Evolutionary conservation across 176 grass and related monocot species (phyloP).

Genomic region (Cenchrus fungigraminus): DNA sequence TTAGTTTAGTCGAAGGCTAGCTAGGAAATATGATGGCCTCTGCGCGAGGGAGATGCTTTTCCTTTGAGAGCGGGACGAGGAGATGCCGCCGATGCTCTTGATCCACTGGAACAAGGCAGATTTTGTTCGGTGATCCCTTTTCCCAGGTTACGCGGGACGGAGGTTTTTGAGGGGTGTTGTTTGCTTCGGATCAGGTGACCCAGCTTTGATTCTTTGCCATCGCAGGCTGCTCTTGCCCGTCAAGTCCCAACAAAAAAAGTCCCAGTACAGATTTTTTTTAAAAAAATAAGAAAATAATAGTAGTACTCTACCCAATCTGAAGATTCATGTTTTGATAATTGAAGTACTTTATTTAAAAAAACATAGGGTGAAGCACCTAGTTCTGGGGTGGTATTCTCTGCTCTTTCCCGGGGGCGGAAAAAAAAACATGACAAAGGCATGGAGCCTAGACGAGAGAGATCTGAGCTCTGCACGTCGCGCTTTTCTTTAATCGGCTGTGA

Average conservation of each 20-base stretch:
- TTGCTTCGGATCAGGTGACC: slow-evolving; percentile 26
- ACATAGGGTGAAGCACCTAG: background rate
- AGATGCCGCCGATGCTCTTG: slow-evolving; percentile 45
- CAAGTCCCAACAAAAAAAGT: background rate
- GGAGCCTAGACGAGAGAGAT: slow-evolving; percentile 12
- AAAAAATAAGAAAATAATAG: too few relatives aligned
- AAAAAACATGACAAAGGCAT: background rate
- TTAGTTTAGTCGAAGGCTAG: background rate
- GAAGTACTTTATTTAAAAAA: background rate
- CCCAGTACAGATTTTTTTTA: too few relatives aligned
- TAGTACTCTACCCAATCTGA: background rate
- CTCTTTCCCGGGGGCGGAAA: background rate
- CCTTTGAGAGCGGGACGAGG: slow-evolving; percentile 24
- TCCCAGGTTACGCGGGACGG: slow-evolving; percentile 33
- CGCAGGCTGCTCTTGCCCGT: background rate
- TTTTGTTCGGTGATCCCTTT: slow-evolving; percentile 31
- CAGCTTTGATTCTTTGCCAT: slow-evolving; percentile 23
- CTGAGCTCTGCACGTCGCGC: slow-evolving; percentile 4
- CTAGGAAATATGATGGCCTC: background rate
- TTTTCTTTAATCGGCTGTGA: slow-evolving; percentile 4
- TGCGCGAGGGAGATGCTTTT: slow-evolving; percentile 43
- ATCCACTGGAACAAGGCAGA: background rate
- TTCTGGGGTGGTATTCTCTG: background rate
- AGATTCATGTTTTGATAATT: background rate
- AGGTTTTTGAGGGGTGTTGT: background rate